Evolutionary conservation across 1,284 basidiomycete genomes (phyloP), one percentile per base, ranked within the genome.

Genomic region (Phaffia rhodozyma): DNA sequence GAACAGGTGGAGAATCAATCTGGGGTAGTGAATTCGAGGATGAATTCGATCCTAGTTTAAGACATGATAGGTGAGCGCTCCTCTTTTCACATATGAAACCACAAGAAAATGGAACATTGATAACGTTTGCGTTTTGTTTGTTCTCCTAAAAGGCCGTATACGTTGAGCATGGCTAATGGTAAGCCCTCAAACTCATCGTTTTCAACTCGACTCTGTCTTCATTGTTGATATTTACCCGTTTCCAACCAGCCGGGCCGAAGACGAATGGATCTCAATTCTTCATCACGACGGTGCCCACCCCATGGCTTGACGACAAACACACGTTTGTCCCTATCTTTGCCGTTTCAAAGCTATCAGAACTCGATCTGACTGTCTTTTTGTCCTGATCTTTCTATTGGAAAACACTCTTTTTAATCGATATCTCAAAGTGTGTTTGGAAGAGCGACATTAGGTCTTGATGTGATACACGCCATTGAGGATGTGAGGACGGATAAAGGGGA

Each of bases 1-100:
- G 96, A 1, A 97, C 93, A 0, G 96, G 96, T n/a, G 96, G 96
- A 27, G 86, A 84, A 65, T 91, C 87, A 21, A 90, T 97, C 67
- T 98, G 94, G 94, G 93, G 88, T 2, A 78, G 80, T 58, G 88
- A 91, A 60, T 98, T 98, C 71, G 94, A 96, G 73, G 96, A 98
- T 75, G 94, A 98, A 76, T 92, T 98, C 73, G 82, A 84, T 34
- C 86, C 90, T 67, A 86, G 88, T 62, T 78, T 96, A 63, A 87
- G 85, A 74, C 94, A 97, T 75, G 91, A 97, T 75, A 80, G 91
- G 84, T 87, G 69, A 16, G 81, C 74, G 27, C 43, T 27, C 27
- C 55, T 52, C 43, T 18, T 23, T 34, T 48, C 56, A 25, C 32
- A 61, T 54, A 50, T 34, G 27, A 25, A 13, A 25, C n/a, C n/a